Evolutionary conservation across 2,329 filamentous ascomycete genomes (phyloP).

Genomic region (Neonectria neomacrospora): DNA sequence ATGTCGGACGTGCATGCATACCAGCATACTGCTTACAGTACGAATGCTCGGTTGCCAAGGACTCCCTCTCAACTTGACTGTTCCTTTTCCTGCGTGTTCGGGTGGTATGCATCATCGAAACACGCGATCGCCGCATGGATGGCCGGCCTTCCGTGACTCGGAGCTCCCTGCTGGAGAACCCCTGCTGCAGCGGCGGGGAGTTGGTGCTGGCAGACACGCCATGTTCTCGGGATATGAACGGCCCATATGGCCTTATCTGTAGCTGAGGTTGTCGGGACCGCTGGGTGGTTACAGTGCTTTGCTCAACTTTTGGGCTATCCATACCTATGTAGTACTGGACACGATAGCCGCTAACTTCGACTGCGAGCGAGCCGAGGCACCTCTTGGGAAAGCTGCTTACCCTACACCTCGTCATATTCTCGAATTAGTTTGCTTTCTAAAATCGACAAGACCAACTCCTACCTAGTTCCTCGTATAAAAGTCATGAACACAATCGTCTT

Average conservation of each 20-base stretch:
- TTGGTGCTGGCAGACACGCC: slow-evolving; percentile 14
- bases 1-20: slow-evolving; percentile 5
- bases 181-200: slow-evolving; percentile 1
- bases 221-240: neutral
- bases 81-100: neutral
- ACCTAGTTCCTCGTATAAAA: too few relatives aligned
- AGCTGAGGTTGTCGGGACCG: neutral
- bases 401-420: neutral
- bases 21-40: neutral
- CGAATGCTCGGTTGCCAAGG: neutral
- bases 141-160: slow-evolving; percentile 20
- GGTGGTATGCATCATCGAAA: slow-evolving; percentile 13
- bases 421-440: neutral
- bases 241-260: neutral
- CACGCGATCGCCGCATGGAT: slow-evolving; percentile 21
- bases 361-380: neutral
- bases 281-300: neutral
- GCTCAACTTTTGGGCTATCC: neutral
- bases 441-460: neutral
- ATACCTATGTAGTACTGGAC: neutral
- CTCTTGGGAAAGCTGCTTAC: neutral
- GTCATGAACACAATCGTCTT: too few relatives aligned
- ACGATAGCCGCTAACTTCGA: neutral
- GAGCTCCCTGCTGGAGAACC: slow-evolving; percentile 16
- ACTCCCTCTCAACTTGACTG: neutral